phyloP scores from a whole-genome alignment of 495 filamentous ascomycete genomes.

The Hypoxylon rickii region DNA sequence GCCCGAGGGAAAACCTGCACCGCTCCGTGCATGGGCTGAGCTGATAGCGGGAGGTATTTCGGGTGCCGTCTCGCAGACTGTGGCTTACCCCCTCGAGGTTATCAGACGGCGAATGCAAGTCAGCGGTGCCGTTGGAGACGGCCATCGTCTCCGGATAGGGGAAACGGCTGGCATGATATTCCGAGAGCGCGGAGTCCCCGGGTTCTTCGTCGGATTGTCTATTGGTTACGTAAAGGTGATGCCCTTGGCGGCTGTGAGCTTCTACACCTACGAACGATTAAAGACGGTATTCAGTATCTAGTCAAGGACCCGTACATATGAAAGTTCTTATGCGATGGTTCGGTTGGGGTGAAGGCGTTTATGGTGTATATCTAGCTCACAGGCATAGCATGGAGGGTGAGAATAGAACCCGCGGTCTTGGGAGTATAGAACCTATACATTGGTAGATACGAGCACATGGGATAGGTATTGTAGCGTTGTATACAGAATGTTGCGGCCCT shows the following conservation, averaged over 20 bases:
- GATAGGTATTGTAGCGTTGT: conserved; percentile 4
- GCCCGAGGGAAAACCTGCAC: conserved; percentile 62
- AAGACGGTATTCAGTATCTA: conserved; percentile 78
- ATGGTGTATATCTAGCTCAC: conserved; percentile 14
- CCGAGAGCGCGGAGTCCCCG: conserved; percentile 72
- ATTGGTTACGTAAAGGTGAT: conserved; percentile 96
- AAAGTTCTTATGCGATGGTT: conserved; percentile 17
- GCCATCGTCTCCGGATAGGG: conserved; percentile 71
- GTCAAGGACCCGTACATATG: conserved; percentile 27
- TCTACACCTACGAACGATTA: conserved; percentile 77
- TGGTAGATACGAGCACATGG: conserved; percentile 1
- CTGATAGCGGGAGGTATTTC: conserved; percentile 81
- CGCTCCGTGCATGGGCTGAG: conserved; percentile 79
- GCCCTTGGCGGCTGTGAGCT: conserved; percentile 83
- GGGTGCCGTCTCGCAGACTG: conserved; percentile 86
- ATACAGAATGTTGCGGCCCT: too few relatives aligned
- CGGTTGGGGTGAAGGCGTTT: conserved; percentile 31
- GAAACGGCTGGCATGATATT: conserved; percentile 80
- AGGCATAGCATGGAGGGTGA: conserved; percentile 18
- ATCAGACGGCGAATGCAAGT: conserved; percentile 95
- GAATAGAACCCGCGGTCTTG: conserved; percentile 3
- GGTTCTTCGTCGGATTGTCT: conserved; percentile 90
- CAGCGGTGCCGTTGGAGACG: conserved; percentile 89
- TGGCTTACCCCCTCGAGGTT: conserved; percentile 91
- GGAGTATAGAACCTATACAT: conserved; percentile 4